These are phyloP conservation scores for Acrodontium crateriforme DNA, from an alignment of 2,329 filamentous ascomycete species.

Conservation along the genomic window DNA sequence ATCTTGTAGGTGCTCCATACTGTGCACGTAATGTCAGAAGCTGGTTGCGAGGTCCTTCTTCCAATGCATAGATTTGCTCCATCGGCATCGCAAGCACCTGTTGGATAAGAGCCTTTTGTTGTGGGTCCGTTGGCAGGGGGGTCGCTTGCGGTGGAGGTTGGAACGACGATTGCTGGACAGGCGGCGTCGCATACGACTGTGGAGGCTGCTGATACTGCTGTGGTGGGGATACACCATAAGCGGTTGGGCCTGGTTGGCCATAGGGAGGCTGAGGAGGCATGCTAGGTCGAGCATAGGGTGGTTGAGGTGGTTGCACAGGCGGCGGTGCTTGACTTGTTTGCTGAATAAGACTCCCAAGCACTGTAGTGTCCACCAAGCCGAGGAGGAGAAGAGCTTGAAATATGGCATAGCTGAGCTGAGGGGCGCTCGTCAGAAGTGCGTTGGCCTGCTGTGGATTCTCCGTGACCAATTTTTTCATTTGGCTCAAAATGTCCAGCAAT, in stretches of 20 bases:
- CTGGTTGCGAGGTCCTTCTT: constrained; percentile 58
- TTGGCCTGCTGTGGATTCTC: constrained; percentile 71
- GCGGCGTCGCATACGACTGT: constrained; percentile 30
- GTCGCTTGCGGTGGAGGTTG: constrained; percentile 27
- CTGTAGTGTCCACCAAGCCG: constrained; percentile 75
- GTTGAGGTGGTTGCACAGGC: constrained; percentile 14
- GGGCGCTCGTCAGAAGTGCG: constrained; percentile 74
- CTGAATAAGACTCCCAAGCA: constrained; percentile 70
- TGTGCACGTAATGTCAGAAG: constrained; percentile 63
- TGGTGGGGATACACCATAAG: too few species aligned
- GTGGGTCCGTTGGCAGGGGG: constrained; percentile 31
- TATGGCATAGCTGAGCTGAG: constrained; percentile 85
- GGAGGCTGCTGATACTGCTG: constrained; percentile 35
- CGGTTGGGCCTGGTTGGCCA: too few species aligned
- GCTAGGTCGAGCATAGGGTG: constrained; percentile 5
- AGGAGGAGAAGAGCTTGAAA: constrained; percentile 90
- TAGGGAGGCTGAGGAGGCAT: constrained; percentile 3
- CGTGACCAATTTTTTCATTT: constrained; percentile 85
- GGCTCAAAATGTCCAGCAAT: constrained; percentile 80
- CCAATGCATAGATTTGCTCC: constrained; percentile 55
- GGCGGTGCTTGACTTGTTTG: constrained; percentile 20
- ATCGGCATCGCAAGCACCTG: constrained; percentile 71
- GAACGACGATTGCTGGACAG: constrained; percentile 24
- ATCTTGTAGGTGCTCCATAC: constrained; percentile 32
- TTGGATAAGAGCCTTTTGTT: constrained; percentile 61